Base-by-base conservation (phyloP, 169 alveolate species). In the Eimeria falciformis region DNA sequence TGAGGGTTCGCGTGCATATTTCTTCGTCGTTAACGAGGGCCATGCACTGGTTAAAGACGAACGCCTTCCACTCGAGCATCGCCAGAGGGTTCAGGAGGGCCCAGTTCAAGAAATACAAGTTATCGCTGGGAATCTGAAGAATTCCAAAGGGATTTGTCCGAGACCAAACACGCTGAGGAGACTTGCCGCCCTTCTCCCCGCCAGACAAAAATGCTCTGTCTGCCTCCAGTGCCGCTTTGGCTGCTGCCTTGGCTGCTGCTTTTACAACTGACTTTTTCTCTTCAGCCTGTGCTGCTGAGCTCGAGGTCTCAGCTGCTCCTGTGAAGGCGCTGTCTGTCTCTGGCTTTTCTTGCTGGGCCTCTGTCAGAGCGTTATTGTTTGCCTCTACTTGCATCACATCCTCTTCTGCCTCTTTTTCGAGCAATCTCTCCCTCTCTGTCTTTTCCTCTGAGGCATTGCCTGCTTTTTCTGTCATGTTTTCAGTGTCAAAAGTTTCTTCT, bases 1-100 rank as follows among this genome's bases (percentile, higher is more conserved):
- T 27, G 50, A 68, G 79, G 21, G 5, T 5, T 5, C 50, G 18
- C 18, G 46, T 27, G 79, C 79, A 68, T 29, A 25, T 6, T 5
- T 68, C 79, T 68, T 68, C 79, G 47, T 25, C 29, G 18, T 25
- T 40, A 5, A 25, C n/a, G 37, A 68, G 40, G 50, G 23, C 37
- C 79, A 68, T 21, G 47, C 79, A 68, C 79, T 68, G 79, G 9
- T 46, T 29, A 25, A 12, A 68, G 37, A 68, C 79, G 18, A 29
- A 18, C 9, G 79, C 79, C 45, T 25, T 68, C 79, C 79, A 68
- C 79, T 68, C 79, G 21, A 68, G 43, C 79, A 68, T 68, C 3
- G 79, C 79, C 5, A 68, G 79, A 5, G 79, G 79, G 79, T 68
- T 68, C 9, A 21, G 9, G 18, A 7, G 17, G 43, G 47, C 43